These are phyloP conservation scores for Actinomucor elegans DNA, from an alignment of 371 early-diverging fungal species.

Conservation along the genomic window DNA sequence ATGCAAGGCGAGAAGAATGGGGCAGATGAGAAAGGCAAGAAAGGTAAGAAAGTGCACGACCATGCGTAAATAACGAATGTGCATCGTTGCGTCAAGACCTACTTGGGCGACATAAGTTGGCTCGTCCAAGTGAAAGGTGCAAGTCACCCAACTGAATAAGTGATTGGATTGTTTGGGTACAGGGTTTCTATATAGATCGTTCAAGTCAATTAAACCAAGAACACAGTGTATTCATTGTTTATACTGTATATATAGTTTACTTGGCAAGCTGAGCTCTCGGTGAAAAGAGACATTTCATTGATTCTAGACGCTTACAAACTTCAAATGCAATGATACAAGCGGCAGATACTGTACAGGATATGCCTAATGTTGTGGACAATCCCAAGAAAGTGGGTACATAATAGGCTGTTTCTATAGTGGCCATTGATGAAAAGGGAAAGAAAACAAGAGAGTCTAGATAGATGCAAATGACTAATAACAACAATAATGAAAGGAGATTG, in stretches of 20 bases:
- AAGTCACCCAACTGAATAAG: constrained; percentile 55
- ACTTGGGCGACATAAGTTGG: constrained; percentile 47
- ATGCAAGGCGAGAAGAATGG: constrained; percentile 54
- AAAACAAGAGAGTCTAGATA: constrained; percentile 9
- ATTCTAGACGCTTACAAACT: constrained; percentile 40
- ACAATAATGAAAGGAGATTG: too few relatives aligned
- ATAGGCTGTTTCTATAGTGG: constrained; percentile 45
- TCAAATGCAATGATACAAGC: constrained; percentile 53
- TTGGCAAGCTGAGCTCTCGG: constrained; percentile 51
- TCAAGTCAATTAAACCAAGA: background rate
- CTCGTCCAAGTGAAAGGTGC: constrained; percentile 37
- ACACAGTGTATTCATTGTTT: background rate
- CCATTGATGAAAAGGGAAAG: constrained; percentile 22
- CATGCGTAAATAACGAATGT: constrained; percentile 68
- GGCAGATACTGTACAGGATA: constrained; percentile 47
- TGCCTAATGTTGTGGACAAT: constrained; percentile 46
- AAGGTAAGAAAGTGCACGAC: constrained; percentile 56
- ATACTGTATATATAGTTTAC: constrained; percentile 22
- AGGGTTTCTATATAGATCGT: constrained; percentile 34
- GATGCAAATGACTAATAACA: too few relatives aligned
- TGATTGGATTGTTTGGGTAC: constrained; percentile 35
- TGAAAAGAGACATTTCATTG: constrained; percentile 54
- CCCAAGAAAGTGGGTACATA: constrained; percentile 46
- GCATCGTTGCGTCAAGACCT: constrained; percentile 69
- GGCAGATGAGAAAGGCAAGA: constrained; percentile 44